phyloP scores from a whole-genome alignment of 371 early-diverging fungal genomes.

The Phascolomyces articulosus region DNA sequence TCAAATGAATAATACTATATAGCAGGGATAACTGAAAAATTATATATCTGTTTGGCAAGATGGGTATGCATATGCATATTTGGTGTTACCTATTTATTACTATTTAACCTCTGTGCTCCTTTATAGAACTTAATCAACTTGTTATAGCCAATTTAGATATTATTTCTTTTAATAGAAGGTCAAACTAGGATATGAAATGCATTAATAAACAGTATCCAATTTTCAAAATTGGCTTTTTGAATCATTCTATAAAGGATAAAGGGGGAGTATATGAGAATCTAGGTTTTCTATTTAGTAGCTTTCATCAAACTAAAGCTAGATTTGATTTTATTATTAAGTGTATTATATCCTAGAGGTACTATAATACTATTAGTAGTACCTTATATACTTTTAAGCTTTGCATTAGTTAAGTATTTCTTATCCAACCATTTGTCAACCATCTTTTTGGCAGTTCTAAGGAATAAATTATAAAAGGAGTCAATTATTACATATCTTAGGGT shows the following conservation, averaged over 20 bases:
- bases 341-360: too few species aligned
- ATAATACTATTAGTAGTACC: too few species aligned
- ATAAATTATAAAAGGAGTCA: conserved; percentile 19
- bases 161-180: not conserved
- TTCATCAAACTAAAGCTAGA: not conserved
- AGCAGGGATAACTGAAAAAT: conserved; percentile 11
- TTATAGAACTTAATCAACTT: not conserved
- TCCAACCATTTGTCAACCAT: not conserved
- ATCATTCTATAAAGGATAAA: not conserved
- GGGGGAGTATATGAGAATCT: conserved; percentile 5
- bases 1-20: too few species aligned
- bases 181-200: not conserved
- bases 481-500: conserved; percentile 5
- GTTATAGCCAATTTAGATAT: not conserved
- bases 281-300: conserved; percentile 7
- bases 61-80: conserved; percentile 2
- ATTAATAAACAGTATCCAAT: conserved; percentile 10
- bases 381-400: too few species aligned
- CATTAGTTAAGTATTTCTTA: not conserved
- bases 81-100: not conserved
- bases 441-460: conserved; percentile 11
- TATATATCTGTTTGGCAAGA: not conserved
- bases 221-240: not conserved
- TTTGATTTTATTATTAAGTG: not conserved
- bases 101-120: not conserved